These are phyloP conservation scores for Withania somnifera DNA, from an alignment of 305 asterid genomes.

Conservation along the genomic window DNA sequence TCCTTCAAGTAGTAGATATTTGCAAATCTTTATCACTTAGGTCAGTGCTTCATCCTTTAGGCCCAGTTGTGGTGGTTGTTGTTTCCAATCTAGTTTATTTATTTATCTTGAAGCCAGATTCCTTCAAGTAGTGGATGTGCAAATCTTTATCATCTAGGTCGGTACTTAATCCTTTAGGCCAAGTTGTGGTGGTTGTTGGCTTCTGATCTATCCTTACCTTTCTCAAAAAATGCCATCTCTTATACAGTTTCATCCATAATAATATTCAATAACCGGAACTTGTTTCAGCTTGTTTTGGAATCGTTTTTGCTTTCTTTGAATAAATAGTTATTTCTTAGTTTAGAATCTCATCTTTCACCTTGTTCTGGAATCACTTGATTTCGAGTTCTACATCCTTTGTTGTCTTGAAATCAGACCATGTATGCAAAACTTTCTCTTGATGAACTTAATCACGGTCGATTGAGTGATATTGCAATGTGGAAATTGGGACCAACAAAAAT, in stretches of 20 bases:
- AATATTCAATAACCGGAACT: not conserved
- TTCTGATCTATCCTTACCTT: not conserved
- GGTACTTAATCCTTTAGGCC: not conserved
- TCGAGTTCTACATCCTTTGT: not conserved
- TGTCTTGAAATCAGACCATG: not conserved
- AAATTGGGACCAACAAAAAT: too few relatives aligned
- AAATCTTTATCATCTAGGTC: not conserved
- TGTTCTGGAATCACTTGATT: not conserved
- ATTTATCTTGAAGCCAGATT: not conserved
- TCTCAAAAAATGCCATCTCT: not conserved
- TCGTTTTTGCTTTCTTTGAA: not conserved
- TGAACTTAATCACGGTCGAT: not conserved
- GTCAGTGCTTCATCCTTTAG: not conserved
- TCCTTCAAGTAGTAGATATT: not conserved
- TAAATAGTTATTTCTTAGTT: not conserved
- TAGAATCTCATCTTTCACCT: not conserved
- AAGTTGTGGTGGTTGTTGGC: not conserved
- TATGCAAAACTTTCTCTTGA: not conserved
- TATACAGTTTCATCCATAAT: not conserved
- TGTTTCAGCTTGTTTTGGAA: not conserved
- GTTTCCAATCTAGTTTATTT: too few relatives aligned
- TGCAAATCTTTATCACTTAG: not conserved
- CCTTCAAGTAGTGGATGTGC: not conserved
- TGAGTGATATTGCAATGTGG: too few relatives aligned
- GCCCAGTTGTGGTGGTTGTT: not conserved